These are phyloP conservation scores for Cryptococcus hybrid DNA, from an alignment of 1,284 basidiomycete species.

Conservation along the genomic window DNA sequence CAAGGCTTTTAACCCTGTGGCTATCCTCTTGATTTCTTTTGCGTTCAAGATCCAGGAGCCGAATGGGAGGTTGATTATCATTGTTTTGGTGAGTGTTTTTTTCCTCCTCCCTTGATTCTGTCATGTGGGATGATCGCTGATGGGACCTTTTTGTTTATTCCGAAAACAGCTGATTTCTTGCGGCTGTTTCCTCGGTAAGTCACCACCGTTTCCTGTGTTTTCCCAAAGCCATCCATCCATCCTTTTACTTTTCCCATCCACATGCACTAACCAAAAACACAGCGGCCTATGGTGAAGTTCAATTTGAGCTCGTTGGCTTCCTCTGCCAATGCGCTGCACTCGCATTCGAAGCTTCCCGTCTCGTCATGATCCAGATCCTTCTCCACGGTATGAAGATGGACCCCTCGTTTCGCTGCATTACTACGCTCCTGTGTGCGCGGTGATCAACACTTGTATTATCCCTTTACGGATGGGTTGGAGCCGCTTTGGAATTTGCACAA, in stretches of 20 bases:
- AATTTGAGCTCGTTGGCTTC: slow-evolving; percentile 85
- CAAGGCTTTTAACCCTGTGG: slow-evolving; percentile 97
- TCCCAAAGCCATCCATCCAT: background rate
- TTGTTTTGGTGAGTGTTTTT: slow-evolving; percentile 59
- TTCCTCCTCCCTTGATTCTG: background rate
- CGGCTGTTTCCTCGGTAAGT: slow-evolving; percentile 81
- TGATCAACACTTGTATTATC: slow-evolving; percentile 82
- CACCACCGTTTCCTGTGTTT: background rate
- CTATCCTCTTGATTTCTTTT: slow-evolving; percentile 93
- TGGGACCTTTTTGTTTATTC: background rate
- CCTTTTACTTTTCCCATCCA: background rate
- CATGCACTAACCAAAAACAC: background rate
- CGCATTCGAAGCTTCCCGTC: slow-evolving; percentile 58
- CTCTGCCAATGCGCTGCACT: slow-evolving; percentile 78
- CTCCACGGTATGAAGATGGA: slow-evolving; percentile 97
- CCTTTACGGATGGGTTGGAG: slow-evolving; percentile 84
- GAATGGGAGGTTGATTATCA: slow-evolving; percentile 71
- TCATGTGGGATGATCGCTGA: background rate
- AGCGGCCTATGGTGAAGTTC: slow-evolving; percentile 70
- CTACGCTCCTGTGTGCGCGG: slow-evolving; percentile 92
- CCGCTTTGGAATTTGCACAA: slow-evolving; percentile 75
- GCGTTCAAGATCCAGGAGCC: slow-evolving; percentile 85
- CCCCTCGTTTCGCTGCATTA: slow-evolving; percentile 91
- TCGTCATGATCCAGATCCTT: slow-evolving; percentile 95
- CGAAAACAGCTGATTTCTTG: slow-evolving; percentile 69